Base-by-base conservation (phyloP, 768 basidiomycete species). In the Tricholoma bakamatsutake region DNA sequence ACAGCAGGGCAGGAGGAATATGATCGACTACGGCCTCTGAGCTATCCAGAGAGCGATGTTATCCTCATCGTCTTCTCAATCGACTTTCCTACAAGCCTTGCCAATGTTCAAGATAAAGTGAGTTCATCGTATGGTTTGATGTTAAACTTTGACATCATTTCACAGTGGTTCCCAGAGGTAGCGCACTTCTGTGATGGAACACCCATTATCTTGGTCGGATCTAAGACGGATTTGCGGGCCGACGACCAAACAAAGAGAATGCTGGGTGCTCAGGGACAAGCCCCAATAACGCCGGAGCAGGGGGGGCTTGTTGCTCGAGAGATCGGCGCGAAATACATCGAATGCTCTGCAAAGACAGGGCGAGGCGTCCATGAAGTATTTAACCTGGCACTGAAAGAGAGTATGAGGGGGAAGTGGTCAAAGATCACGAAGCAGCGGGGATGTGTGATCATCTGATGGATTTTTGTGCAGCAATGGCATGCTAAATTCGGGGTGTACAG, bases 1-100 rank as follows among this genome's bases (percentile, higher is more conserved):
- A 98, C 94, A 1, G 94, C 94, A 0, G 94, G 94, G 27, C 94
- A 97, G 69, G 94, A 98, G 72, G 94, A 98, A 74, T 98, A 97
- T 71, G 93, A 95, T 69, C 81, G 90, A 59, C 79, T 94, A 54
- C 80, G 90, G 61, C 90, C 90, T 17, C 76, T 93, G 59, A 89
- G 87, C 68, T 93, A 93, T 62, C 90, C 91, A 17, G 90, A 93
- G 70, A 88, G 85, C 76, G 82, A 92, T 66, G 90, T 93, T 57
- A 92, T 96, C 64, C 87, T 96, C 62, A 90, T 96, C 62, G 93
- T 95, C 28, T 97, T 96, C 76, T 93, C 91, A 10, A 76, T 95
- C 68, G 93, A 96, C 76, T 95, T 93, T 65, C 94, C 93, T 7
- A 85, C 87, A 10, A 91, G 88, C 67, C 83, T 97, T 24, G 90